Conservation (phyloP, 805 yeast genomes). For the Lipomyces japonicus region DNA sequence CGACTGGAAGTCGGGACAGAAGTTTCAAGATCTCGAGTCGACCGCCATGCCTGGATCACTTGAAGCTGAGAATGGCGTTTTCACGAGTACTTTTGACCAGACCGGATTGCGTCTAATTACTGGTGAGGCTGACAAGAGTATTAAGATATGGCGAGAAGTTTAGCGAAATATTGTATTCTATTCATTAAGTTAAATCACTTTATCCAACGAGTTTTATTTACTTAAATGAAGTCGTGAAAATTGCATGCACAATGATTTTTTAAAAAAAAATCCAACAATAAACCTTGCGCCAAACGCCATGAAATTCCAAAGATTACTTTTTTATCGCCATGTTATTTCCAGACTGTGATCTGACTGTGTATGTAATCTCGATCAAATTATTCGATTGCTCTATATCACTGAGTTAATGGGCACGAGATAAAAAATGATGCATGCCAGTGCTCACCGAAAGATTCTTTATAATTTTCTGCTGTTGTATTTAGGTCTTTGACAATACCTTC, state of each 20-base stretch:
- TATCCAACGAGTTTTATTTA: too few species aligned
- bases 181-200: neutral
- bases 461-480: slow-evolving; percentile 13
- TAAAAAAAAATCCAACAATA: neutral
- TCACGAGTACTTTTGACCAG: slow-evolving; percentile 68
- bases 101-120: slow-evolving; percentile 79
- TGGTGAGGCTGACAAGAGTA: slow-evolving; percentile 85
- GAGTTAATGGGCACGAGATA: too few species aligned
- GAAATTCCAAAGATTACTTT: neutral
- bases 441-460: slow-evolving; percentile 14
- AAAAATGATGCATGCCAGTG: neutral
- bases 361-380: neutral
- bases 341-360: neutral
- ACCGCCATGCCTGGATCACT: slow-evolving; percentile 66
- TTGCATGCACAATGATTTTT: too few species aligned
- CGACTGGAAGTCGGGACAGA: slow-evolving; percentile 70
- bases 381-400: too few species aligned
- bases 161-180: neutral
- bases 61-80: slow-evolving; percentile 62
- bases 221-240: too few species aligned
- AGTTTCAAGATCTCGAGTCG: slow-evolving; percentile 53
- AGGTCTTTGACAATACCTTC: slow-evolving; percentile 17
- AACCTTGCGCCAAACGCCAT: neutral
- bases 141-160: slow-evolving; percentile 65
- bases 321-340: neutral